Base-by-base conservation (phyloP, 2,329 filamentous ascomycete genomes). In the Pseudogymnoascus sp. region DNA sequence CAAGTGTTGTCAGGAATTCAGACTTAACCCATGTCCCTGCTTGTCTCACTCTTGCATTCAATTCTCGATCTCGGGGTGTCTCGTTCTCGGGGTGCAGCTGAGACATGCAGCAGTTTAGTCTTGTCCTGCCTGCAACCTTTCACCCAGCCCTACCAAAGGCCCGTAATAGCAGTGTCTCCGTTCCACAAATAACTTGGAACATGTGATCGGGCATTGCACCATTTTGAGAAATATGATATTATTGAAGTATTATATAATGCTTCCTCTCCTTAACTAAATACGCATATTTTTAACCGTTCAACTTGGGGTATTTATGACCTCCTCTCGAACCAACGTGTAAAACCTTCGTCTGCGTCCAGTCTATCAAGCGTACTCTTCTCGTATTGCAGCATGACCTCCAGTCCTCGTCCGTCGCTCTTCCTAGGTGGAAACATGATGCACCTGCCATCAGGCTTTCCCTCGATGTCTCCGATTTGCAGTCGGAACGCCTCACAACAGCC, bases 401-500 rank as follows among this genome's bases (percentile, higher is more conserved):
- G 57, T 18, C 57, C 57, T 38, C 9, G 14, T 38, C 57, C 57
- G 20, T 58, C 57, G 9, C 32, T 14, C 16, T 38, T 35, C n/a
- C 57, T 58, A 9, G 57, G 57, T 22, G 57, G 57, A 20, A 58
- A 38, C 32, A 58, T 58, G 7, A 58, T 35, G 30, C 57, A 58
- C 32, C 57, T 35, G 4, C 57, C 57, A 58, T 58, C 57, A 58
- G 57, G 57, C 22, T 58, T 58, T 35, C 57, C 57, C 30, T 58
- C 57, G 18, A 38, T 58, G 14, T 58, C 57, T 20, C 57, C 57
- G 16, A 58, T 38, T 58, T 35, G 32, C 12, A 58, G 32, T 38
- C 57, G 32, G 32, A 58, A 58, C 9, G 57, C 57, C 22, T 35
- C 43, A 16, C 43, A 38, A 18, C 18, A 38, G n/a, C 35, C 32